Evolutionary conservation across 2,329 filamentous ascomycete genomes (phyloP), one percentile per base, ranked within the genome.

Genomic region (Aspergillus sp.): DNA sequence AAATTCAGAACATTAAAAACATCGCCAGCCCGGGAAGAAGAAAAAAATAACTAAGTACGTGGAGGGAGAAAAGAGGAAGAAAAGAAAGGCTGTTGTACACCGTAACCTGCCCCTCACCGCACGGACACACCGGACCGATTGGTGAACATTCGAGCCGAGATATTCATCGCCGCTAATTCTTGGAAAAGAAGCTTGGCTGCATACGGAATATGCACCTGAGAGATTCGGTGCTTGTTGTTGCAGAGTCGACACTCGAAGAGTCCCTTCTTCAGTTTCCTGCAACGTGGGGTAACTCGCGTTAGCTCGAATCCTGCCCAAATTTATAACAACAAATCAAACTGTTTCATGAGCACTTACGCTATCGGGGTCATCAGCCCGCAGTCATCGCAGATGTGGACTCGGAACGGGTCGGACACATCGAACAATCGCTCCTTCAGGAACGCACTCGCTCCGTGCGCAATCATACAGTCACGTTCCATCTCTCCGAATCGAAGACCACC

Each of bases 391-490:
- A 99, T 90, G 77, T 99, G 95, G 59, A 99, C 95, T 75, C 93
- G 85, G 84, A 98, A 99, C 39, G 95, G 93, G 80, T 99, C 95
- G 53, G 91, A 96, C 51, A 99, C 95, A 74, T 98, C 93, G 70
- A 99, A 97, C 58, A 99, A 79, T 70, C 95, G 87, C 82, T 99
- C 95, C 80, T 99, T 99, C 72, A 99, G 79, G 84, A 99, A 99
- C 2, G 93, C 89, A 55, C 91, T 93, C 3, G 96, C 95, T 73
- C 95, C 95, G 75, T 99, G 96, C n/a, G 96, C 92, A 81, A 99
- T 99, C 95, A 99, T 99, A 76, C 95, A 99, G 86, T 99, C 96
- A 80, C 96, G 93, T 79, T 99, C 96, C 95, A 99, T 99, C 83
- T 99, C 95, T 87, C 95, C 95, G 86, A 99, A 99, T 73, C 96